A percentile compares a stretch with the other conserved stretches of the same genome.
These are phyloP conservation scores for Tricladium varicosporioides DNA, from an alignment of 2,329 filamentous ascomycete genomes.

Conservation along the genomic window DNA sequence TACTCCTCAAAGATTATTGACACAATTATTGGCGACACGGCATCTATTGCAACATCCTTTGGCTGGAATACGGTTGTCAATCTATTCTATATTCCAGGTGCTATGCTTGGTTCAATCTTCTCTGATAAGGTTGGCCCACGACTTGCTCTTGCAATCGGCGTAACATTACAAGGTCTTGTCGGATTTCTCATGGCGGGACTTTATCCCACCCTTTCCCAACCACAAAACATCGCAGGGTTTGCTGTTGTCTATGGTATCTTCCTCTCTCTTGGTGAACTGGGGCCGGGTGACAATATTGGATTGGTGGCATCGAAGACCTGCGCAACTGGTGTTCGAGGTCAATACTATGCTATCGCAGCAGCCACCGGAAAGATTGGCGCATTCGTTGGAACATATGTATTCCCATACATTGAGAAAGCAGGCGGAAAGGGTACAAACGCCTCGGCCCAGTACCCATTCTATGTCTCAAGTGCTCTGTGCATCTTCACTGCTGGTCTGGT, in stretches of 20 bases:
- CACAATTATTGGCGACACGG: slow-evolving; percentile 66
- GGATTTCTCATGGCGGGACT: slow-evolving; percentile 87
- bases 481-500: slow-evolving; percentile 70
- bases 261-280: slow-evolving; percentile 73
- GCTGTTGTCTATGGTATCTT: slow-evolving; percentile 80
- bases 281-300: slow-evolving; percentile 89
- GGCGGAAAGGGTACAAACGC: slow-evolving; percentile 54
- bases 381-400: slow-evolving; percentile 82
- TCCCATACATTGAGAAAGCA: slow-evolving; percentile 65
- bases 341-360: slow-evolving; percentile 71
- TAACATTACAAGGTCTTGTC: slow-evolving; percentile 69
- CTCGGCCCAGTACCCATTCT: slow-evolving; percentile 82
- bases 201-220: slow-evolving; percentile 67
- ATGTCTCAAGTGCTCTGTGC: slow-evolving; percentile 74
- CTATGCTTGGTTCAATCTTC: slow-evolving; percentile 71
- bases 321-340: slow-evolving; percentile 82
- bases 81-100: slow-evolving; percentile 84
- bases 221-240: slow-evolving; percentile 69
- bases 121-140: slow-evolving; percentile 79
- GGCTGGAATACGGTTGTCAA: slow-evolving; percentile 90
- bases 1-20: slow-evolving; percentile 75
- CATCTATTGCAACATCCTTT: slow-evolving; percentile 72
- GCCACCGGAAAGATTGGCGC: slow-evolving; percentile 75
- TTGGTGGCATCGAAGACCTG: slow-evolving; percentile 83
- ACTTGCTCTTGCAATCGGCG: slow-evolving; percentile 68